Percentiles rank a stretch among this genome's conserved stretches.
phyloP scores from a whole-genome alignment of 352 stramenopile genomes.

The Elongisporangium anandrum region DNA sequence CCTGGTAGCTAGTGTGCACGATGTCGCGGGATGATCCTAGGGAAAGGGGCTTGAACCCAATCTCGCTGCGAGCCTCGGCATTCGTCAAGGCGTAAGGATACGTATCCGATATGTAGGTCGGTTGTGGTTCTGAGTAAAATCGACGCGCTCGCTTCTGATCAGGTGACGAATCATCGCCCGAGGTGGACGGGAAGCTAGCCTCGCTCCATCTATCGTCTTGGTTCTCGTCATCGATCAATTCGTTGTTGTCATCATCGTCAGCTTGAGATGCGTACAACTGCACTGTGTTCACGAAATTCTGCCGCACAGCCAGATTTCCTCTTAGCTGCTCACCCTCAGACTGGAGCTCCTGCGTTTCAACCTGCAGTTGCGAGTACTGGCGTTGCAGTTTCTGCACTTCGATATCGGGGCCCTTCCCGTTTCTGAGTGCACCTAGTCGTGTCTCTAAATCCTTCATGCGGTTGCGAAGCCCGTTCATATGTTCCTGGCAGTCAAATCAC shows the following conservation, averaged over 20 bases:
- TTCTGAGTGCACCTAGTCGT: constrained; percentile 33
- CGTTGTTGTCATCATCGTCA: background rate
- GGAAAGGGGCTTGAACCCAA: constrained; percentile 40
- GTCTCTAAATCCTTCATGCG: constrained; percentile 52
- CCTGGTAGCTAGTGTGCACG: constrained; percentile 40
- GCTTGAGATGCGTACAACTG: background rate
- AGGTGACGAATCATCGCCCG: constrained; percentile 35
- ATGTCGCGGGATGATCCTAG: constrained; percentile 25
- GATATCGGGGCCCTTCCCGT: background rate
- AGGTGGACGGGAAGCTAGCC: constrained; percentile 10
- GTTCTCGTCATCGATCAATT: constrained; percentile 12
- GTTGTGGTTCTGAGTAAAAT: constrained; percentile 28
- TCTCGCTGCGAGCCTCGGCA: constrained; percentile 29
- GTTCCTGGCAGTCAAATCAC: constrained; percentile 18
- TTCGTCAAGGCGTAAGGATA: constrained; percentile 23
- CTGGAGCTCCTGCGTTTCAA: constrained; percentile 36
- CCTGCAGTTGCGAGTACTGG: constrained; percentile 13
- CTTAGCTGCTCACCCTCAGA: constrained; percentile 35
- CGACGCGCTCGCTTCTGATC: constrained; percentile 13
- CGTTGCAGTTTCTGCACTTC: background rate
- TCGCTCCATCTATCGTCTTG: constrained; percentile 16
- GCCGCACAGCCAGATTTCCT: constrained; percentile 30
- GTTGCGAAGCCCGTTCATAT: constrained; percentile 42
- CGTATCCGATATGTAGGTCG: constrained; percentile 23
- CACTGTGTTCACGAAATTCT: constrained; percentile 37